These are phyloP conservation scores for Lophium mytilinum DNA, from an alignment of 495 filamentous ascomycete genomes.

Conservation along the genomic window DNA sequence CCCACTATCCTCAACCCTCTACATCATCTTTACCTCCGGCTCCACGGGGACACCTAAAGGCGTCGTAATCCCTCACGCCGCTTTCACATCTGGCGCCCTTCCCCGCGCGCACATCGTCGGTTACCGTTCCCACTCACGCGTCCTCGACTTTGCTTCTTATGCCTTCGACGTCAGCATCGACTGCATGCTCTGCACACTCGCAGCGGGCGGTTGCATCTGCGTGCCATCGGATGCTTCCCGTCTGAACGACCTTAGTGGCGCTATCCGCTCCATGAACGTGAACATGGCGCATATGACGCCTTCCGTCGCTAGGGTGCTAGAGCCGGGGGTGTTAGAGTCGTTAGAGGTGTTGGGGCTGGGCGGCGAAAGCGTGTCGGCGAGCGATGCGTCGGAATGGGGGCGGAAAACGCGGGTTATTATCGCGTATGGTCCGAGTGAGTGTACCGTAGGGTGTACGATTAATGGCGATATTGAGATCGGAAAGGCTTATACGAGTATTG, in stretches of 20 bases:
- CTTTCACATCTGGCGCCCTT: constrained; percentile 12
- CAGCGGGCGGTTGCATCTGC: background rate
- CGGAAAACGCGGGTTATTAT: constrained; percentile 8
- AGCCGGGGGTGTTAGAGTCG: background rate
- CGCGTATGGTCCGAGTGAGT: constrained; percentile 19
- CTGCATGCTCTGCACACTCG: background rate
- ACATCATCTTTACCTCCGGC: constrained; percentile 19
- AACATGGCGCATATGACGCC: background rate
- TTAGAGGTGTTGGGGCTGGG: background rate
- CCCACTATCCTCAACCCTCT: background rate
- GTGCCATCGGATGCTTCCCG: background rate
- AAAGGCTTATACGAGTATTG: constrained; percentile 32
- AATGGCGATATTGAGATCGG: constrained; percentile 5
- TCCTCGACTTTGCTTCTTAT: constrained; percentile 18
- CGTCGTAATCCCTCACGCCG: constrained; percentile 5
- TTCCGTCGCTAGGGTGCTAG: background rate
- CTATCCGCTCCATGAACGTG: background rate
- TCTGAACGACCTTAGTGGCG: background rate
- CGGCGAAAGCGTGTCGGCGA: background rate
- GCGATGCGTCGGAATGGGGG: constrained; percentile 6
- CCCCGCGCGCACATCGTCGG: background rate
- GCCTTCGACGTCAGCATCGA: constrained; percentile 12
- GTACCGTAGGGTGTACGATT: constrained; percentile 35
- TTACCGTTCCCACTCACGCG: background rate
- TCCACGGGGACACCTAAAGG: constrained; percentile 20